Conservation (phyloP, 495 filamentous ascomycete species). For the Annulohypoxylon maeteangense region DNA sequence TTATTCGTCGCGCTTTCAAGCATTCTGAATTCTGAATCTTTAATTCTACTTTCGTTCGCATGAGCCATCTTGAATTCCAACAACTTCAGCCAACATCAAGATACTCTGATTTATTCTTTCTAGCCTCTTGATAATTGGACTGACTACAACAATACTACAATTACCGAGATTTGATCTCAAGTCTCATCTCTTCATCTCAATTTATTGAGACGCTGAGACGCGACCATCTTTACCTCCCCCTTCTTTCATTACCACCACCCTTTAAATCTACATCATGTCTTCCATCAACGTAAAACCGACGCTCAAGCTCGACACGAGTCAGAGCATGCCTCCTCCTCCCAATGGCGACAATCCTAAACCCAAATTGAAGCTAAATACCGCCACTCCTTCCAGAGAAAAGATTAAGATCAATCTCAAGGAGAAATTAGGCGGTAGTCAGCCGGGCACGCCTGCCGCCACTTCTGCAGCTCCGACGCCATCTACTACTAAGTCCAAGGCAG, state of each 20-base stretch:
- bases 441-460: slow-evolving; percentile 55
- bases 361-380: slow-evolving; percentile 53
- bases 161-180: not conserved
- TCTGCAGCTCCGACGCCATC: slow-evolving; percentile 35
- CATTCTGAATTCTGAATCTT: not conserved
- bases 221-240: not conserved
- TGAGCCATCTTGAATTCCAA: not conserved
- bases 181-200: slow-evolving; percentile 1
- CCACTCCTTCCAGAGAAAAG: slow-evolving; percentile 59
- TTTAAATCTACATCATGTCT: slow-evolving; percentile 26
- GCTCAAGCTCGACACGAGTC: slow-evolving; percentile 43
- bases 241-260: not conserved
- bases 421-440: slow-evolving; percentile 45
- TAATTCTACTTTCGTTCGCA: not conserved
- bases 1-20: not conserved
- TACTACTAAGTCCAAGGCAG: slow-evolving; percentile 59
- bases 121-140: not conserved
- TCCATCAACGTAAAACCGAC: slow-evolving; percentile 42
- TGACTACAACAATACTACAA: not conserved
- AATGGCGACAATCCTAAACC: slow-evolving; percentile 39
- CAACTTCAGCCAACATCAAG: not conserved
- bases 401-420: slow-evolving; percentile 65
- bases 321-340: slow-evolving; percentile 44
- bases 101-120: not conserved
- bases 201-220: slow-evolving; percentile 4